Base-by-base conservation (phyloP, 106 monocot genomes). In the Vanilla planifolia region DNA sequence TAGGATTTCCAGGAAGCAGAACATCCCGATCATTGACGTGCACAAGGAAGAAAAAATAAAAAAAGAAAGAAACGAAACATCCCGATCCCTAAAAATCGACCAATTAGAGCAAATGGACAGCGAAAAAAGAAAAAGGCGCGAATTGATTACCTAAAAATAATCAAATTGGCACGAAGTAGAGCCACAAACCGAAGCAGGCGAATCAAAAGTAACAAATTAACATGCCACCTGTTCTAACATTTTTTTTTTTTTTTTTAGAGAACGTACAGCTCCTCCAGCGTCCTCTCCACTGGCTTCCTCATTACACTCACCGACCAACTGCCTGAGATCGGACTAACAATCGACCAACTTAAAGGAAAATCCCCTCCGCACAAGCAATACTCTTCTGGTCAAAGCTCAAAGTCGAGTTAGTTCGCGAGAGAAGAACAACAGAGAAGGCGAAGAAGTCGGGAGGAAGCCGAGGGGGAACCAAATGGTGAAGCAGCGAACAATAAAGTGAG, bases 201-300 rank as follows among this genome's bases (percentile, higher is more conserved):
- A 42, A 29, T 10, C 13, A 55, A 56, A 63, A 20, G 56, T 32
- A 19, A 28, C 43, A 68, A 67, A 11, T 59, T 67, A 33, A 83
- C 79, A 65, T 79, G 76, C 79, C 82, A 76, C 63, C 63, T 43
- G 40, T 51, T 68, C 40, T 19, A 48, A 24, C n/a, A 79, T 61
- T 62, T 20, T 61, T 22, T 60, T 16, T 3, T 68, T 79, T 20
- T 61, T 22, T 60, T 16, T 3, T 68, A 76, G 48, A 24, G 46
- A 55, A 70, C 79, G 63, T 82, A 79, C 27, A 88, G 59, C 28
- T 79, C 73, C 71, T 61, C 71, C 64, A 88, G 17, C 19, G 27
- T 48, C 46, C 63, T 51, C 53, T 59, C 67, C 17, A 41, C 46
- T 3, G 68, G 60, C 33, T 61, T 79, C 68, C 47, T 71, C 78